Evolutionary conservation across 2,329 filamentous ascomycete genomes (phyloP), one percentile per base, ranked within the genome.

Genomic region (Rachicladosporium sp.): DNA sequence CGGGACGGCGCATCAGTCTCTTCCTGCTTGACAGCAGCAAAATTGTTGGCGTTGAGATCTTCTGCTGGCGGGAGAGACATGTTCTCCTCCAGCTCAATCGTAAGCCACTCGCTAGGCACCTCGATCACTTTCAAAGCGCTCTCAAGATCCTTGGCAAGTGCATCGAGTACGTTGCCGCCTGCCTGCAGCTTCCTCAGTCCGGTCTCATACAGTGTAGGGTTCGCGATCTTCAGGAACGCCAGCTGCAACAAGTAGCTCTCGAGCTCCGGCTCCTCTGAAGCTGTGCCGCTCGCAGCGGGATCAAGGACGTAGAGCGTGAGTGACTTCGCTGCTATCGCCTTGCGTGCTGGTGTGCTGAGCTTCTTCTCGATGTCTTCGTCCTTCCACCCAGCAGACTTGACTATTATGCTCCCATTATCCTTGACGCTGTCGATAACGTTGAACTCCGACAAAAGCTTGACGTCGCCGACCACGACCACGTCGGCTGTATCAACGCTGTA

Each of bases 291-390:
- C 37, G 70, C 70, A 1, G 79, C 68, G 4, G 81, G 69, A 57
- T 98, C 86, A 10, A 96, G 61, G 29, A 93, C 65, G 51, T 79
- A 82, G 29, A 98, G 70, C 46, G 80, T 66, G 27, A 88, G 68
- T 29, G 73, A 71, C 61, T 83, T 85, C 53, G 77, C 70, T 39
- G 77, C 75, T 36, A 95, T 64, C 10, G 73, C 69, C 62, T 82
- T 85, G 56, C 82, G 79, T 47, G 91, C 75, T 35, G 68, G 60
- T 30, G 71, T 69, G 2, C 85, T 76, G 5, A 98, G 68, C 51
- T 83, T 80, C 73, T 93, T 93, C 67, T 96, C 89, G 5, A 88
- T 60, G 29, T 95, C 87, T 33, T 93, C 89, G 37, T 86, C 76
- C 65, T 93, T 94, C 59, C 85, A 76, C 50, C 78, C 80, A 21